phyloP scores from a whole-genome alignment of 2,329 filamentous ascomycete genomes.

The Claviceps sp. region DNA sequence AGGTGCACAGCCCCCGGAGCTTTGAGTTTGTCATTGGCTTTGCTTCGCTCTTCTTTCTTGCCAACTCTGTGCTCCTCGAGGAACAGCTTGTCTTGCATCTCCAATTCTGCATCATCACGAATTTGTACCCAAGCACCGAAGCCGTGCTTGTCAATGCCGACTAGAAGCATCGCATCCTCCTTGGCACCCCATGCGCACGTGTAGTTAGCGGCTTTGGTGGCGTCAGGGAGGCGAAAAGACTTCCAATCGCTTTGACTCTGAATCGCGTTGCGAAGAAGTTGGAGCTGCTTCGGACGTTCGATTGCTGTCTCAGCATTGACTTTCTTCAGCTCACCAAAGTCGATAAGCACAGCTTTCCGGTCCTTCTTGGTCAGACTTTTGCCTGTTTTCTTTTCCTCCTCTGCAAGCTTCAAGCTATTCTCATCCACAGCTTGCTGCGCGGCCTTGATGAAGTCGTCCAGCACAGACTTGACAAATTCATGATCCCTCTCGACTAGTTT shows the following conservation, averaged over 20 bases:
- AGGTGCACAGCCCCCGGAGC: slow-evolving; percentile 96
- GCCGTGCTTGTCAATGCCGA: slow-evolving; percentile 85
- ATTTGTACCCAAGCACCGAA: slow-evolving; percentile 95
- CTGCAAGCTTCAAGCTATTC: slow-evolving; percentile 59
- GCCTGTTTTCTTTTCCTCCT: slow-evolving; percentile 69
- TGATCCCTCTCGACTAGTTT: slow-evolving; percentile 71
- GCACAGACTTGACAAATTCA: slow-evolving; percentile 61
- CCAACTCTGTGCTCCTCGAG: slow-evolving; percentile 96
- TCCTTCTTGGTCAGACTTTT: slow-evolving; percentile 91
- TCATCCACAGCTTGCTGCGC: slow-evolving; percentile 47
- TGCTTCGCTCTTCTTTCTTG: slow-evolving; percentile 84
- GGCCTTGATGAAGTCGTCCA: slow-evolving; percentile 57
- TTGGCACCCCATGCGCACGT: slow-evolving; percentile 82
- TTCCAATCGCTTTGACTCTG: slow-evolving; percentile 53
- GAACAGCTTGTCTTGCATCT: slow-evolving; percentile 82
- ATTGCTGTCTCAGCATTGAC: slow-evolving; percentile 92
- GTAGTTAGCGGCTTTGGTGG: slow-evolving; percentile 84
- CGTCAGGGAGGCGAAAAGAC: slow-evolving; percentile 78
- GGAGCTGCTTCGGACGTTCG: slow-evolving; percentile 80
- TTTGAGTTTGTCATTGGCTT: slow-evolving; percentile 65
- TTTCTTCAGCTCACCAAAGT: slow-evolving; percentile 85
- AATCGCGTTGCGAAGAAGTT: slow-evolving; percentile 65
- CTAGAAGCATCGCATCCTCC: slow-evolving; percentile 93
- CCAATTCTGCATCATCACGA: slow-evolving; percentile 78
- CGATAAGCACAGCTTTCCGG: slow-evolving; percentile 90